Percentiles rank a stretch among this genome's conserved stretches.
Conservation (phyloP, 2,329 filamentous ascomycete species). For the Akanthomyces uredinophilus region DNA sequence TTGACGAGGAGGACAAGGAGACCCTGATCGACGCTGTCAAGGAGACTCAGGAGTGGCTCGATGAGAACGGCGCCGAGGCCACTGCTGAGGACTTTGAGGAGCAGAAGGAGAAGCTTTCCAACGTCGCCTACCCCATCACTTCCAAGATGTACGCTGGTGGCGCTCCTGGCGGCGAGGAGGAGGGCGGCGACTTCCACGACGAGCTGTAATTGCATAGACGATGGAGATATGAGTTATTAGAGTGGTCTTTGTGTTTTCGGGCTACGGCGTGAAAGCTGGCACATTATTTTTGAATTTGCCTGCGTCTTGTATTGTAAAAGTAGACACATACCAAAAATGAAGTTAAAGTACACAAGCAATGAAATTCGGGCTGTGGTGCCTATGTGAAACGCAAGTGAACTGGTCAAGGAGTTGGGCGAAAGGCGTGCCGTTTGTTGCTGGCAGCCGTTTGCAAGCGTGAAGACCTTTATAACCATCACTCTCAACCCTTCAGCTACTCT, state of each 20-base stretch:
- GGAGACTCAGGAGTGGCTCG: conserved; percentile 94
- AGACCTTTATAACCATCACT: neutral
- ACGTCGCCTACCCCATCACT: conserved; percentile 96
- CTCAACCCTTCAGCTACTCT: neutral
- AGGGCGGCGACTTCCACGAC: conserved; percentile 71
- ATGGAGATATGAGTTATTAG: conserved; percentile 11
- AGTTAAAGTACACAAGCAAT: neutral
- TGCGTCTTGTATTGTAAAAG: conserved; percentile 24
- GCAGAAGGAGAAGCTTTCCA: conserved; percentile 98
- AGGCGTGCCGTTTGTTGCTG: neutral
- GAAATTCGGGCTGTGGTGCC: neutral
- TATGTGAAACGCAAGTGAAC: neutral
- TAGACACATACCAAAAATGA: conserved; percentile 22
- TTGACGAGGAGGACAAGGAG: conserved; percentile 98
- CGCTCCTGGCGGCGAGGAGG: conserved; percentile 58
- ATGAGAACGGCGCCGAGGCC: conserved; percentile 85
- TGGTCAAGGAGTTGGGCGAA: neutral
- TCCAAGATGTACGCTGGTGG: conserved; percentile 85
- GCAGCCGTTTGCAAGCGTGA: conserved; percentile 1
- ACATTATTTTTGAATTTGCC: conserved; percentile 18
- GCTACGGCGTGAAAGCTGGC: conserved; percentile 9
- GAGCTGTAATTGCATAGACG: conserved; percentile 62
- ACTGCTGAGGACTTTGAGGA: conserved; percentile 94
- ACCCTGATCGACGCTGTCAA: conserved; percentile 93
- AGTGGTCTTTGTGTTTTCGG: conserved; percentile 16